Conservation (phyloP, 176 grass and related monocot genomes). For the Rhynchospora tenuis region DNA sequence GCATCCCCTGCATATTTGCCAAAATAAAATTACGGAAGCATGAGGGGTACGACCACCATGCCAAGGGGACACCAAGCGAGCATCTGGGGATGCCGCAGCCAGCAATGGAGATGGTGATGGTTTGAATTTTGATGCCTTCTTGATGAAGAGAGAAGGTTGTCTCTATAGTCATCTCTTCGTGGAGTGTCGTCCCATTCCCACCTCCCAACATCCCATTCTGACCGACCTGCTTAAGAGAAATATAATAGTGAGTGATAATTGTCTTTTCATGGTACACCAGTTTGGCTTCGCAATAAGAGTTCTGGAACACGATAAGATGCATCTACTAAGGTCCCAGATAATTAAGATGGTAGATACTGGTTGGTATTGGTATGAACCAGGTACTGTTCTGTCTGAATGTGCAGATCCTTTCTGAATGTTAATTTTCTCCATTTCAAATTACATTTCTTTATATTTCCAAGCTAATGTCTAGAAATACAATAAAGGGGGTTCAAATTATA, state of each 20-base stretch:
- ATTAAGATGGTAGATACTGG: background rate
- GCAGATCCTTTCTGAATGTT: background rate
- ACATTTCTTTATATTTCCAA: background rate
- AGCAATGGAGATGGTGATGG: conserved; percentile 74
- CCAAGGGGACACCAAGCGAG: conserved; percentile 92
- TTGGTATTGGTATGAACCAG: background rate
- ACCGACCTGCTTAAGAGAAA: conserved; percentile 40
- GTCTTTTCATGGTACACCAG: background rate
- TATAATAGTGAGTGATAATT: background rate
- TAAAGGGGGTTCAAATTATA: background rate
- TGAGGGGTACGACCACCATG: conserved; percentile 60
- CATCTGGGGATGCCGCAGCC: conserved; percentile 83
- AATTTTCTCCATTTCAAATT: conserved; percentile 6
- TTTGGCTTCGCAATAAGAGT: background rate
- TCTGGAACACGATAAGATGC: background rate
- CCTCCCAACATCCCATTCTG: conserved; percentile 78
- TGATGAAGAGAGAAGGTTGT: conserved; percentile 37
- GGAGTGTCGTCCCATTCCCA: conserved; percentile 99
- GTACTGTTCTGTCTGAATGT: background rate
- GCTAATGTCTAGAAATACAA: background rate
- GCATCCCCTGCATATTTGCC: background rate
- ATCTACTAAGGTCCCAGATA: background rate
- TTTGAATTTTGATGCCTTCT: conserved; percentile 37
- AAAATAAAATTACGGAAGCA: conserved; percentile 36
- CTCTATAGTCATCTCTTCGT: conserved; percentile 42